Base-by-base conservation (phyloP, 169 alveolate species). In the Plasmodium vivax region DNA sequence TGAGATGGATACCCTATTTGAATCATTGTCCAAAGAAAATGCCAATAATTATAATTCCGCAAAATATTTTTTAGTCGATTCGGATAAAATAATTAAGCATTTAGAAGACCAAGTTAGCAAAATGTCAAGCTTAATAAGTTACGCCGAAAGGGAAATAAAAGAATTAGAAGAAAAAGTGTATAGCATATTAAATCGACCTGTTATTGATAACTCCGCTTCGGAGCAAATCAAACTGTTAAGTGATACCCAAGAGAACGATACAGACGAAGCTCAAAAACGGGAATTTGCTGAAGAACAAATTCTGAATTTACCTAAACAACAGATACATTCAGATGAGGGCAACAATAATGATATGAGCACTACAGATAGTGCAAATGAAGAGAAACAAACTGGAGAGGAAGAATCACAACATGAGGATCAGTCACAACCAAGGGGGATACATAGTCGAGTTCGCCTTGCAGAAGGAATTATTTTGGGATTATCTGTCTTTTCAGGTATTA, bases 391-490 rank as follows among this genome's bases (percentile, higher is more conserved):
- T 75, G 51, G 9, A 75, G 62, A 75, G 36, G 83, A 75, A 75
- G 19, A 75, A 75, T 5, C 83, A 34, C 36, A 36, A 30, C 5
- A 75, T 75, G 12, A 75, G 41, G 12, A 34, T 75, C 43, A 75
- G 5, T 75, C 19, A 1, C 9, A 34, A 32, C 6, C 36, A 30
- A 16, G 43, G 41, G 54, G 83, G 30, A 23, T 3, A 14, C 34
- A 75, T 23, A 23, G 41, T 34, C 34, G 41, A 10, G 16, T 32
- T 75, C 83, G 83, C 43, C 41, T 14, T 32, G 83, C 83, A 30
- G 83, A 62, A 30, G 83, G 82, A 14, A 73, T 19, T 75, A 75
- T 75, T 75, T 14, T 75, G 36, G 83, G 34, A 5, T 75, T 75
- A 30, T 32, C 83, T 2, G 41, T 75, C 3, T 75, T 45, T 3